Conservation (phyloP, 2,329 filamentous ascomycete genomes). For the Ophiosphaerella narmari region DNA sequence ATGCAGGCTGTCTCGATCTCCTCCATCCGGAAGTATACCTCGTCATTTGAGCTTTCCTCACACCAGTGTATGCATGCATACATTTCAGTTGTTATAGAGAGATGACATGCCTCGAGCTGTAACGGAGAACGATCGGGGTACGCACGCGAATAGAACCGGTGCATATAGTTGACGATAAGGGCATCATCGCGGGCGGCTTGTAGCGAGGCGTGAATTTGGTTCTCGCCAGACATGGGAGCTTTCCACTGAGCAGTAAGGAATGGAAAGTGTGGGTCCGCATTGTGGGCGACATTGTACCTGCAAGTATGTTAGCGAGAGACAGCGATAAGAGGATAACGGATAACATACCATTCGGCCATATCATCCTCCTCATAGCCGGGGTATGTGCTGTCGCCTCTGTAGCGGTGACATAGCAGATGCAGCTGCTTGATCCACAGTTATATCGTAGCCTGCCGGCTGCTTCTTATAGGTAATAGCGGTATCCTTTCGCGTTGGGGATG, state of each 20-base stretch:
- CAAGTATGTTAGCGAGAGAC: neutral
- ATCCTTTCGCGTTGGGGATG: too few species aligned
- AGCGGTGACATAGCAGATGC: slow-evolving; percentile 15
- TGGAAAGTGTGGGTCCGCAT: slow-evolving; percentile 12
- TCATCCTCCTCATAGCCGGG: slow-evolving; percentile 12
- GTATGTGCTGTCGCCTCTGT: slow-evolving; percentile 11
- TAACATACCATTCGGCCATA: slow-evolving; percentile 18
- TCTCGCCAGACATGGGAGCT: slow-evolving; percentile 12
- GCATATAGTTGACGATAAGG: slow-evolving; percentile 22
- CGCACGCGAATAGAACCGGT: slow-evolving; percentile 17
- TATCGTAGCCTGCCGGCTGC: too few species aligned
- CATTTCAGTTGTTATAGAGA: slow-evolving; percentile 11
- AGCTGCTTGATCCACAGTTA: slow-evolving; percentile 1
- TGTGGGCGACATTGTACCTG: slow-evolving; percentile 9
- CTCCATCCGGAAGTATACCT: slow-evolving; percentile 15
- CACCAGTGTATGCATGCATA: slow-evolving; percentile 15
- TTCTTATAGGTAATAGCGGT: too few species aligned
- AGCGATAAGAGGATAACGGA: neutral
- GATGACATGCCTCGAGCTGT: slow-evolving; percentile 15
- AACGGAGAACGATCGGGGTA: slow-evolving; percentile 10
- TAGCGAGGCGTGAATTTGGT: slow-evolving; percentile 6
- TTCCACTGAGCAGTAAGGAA: slow-evolving; percentile 23
- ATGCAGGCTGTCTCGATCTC: slow-evolving; percentile 6
- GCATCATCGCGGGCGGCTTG: slow-evolving; percentile 18
- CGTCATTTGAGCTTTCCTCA: slow-evolving; percentile 7